phyloP scores from a whole-genome alignment of 139 green algal genomes.

The Nannochloris sp. region DNA sequence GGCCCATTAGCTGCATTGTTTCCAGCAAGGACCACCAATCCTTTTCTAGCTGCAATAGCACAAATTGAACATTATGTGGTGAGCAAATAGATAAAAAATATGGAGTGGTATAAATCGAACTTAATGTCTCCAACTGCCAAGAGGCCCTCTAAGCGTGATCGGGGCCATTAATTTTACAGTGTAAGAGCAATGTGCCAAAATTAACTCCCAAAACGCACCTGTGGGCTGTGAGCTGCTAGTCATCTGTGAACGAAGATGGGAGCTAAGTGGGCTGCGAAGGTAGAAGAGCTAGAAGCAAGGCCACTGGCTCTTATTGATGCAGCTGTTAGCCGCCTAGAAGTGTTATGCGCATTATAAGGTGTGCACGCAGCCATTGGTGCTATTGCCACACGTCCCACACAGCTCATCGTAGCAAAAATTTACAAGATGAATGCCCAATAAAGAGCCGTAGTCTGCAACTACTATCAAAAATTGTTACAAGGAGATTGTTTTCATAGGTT shows the following conservation, averaged over 20 bases:
- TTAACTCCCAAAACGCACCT: not conserved
- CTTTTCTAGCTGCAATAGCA: conserved; percentile 15
- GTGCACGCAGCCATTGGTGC: no score
- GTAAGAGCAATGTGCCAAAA: not conserved
- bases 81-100: conserved; percentile 3
- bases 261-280: not conserved
- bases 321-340: no score
- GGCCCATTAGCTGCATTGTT: conserved; percentile 72
- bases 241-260: not conserved
- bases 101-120: not conserved
- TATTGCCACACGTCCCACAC: no score
- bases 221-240: not conserved
- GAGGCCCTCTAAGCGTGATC: not conserved
- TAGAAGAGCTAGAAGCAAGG: not conserved
- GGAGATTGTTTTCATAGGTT: no score
- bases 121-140: not conserved
- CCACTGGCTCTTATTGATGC: not conserved
- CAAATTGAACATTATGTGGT: not conserved
- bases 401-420: no score
- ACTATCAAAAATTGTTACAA: no score
- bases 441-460: no score
- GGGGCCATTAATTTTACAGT: not conserved
- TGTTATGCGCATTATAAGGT: no score
- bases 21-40: conserved; percentile 34
- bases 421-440: no score